Conservation (phyloP, 495 filamentous ascomycete species). For the Penicillium desertorum region DNA sequence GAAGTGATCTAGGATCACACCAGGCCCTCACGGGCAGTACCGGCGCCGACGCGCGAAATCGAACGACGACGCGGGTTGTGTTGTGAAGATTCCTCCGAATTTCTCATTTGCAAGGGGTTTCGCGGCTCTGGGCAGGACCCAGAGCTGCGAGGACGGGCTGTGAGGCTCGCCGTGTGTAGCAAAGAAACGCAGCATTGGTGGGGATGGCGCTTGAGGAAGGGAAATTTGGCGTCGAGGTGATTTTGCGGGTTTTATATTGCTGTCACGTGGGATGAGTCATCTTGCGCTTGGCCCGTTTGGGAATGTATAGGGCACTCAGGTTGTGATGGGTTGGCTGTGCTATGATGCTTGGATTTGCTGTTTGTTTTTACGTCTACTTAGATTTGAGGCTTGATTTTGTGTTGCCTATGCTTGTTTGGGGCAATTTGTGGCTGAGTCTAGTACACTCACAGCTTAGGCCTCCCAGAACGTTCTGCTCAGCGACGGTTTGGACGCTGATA, state of each 20-base stretch:
- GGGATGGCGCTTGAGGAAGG: slow-evolving; percentile 77
- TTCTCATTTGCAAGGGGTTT: slow-evolving; percentile 88
- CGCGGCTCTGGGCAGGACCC: slow-evolving; percentile 12
- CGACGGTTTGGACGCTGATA: neutral
- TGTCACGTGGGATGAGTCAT: slow-evolving; percentile 16
- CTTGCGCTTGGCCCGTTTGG: slow-evolving; percentile 13
- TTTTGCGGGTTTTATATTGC: slow-evolving; percentile 14
- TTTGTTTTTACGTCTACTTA: neutral
- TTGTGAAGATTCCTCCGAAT: slow-evolving; percentile 99
- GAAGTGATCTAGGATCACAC: slow-evolving; percentile 60
- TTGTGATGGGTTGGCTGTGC: neutral
- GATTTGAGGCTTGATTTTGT: neutral
- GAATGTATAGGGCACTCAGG: slow-evolving; percentile 3
- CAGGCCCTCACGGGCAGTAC: slow-evolving; percentile 89
- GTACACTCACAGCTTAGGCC: neutral
- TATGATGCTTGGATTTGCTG: neutral
- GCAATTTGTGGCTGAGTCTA: neutral
- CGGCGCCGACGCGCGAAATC: slow-evolving; percentile 30
- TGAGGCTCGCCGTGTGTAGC: slow-evolving; percentile 71
- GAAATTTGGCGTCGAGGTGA: slow-evolving; percentile 34
- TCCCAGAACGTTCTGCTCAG: neutral
- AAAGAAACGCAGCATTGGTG: slow-evolving; percentile 99
- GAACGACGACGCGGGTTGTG: slow-evolving; percentile 44
- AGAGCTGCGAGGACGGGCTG: slow-evolving; percentile 29
- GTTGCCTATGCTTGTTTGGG: neutral